Conservation (phyloP, 768 basidiomycete species). For the Clavaria fumosa region DNA sequence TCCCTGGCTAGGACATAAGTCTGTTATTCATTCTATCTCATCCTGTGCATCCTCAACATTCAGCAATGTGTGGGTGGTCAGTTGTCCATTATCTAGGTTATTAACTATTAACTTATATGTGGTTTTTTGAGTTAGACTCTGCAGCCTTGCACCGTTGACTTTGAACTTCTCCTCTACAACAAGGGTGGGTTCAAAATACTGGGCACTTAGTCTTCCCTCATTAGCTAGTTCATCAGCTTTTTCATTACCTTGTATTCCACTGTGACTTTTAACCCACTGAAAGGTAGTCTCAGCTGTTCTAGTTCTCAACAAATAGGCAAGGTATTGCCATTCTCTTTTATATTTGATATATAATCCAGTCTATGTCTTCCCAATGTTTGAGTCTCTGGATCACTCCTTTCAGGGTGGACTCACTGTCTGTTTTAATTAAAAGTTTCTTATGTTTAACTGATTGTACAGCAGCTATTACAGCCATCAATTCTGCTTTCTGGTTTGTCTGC, state of each 20-base stretch:
- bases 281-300: constrained; percentile 2
- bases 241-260: constrained; percentile 6
- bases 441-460: not conserved
- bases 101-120: not conserved
- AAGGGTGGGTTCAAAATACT: not conserved
- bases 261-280: constrained; percentile 4
- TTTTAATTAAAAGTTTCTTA: constrained; percentile 2
- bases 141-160: constrained; percentile 1
- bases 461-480: not conserved
- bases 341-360: constrained; percentile 3
- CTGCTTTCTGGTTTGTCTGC: not conserved
- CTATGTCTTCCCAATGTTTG: constrained; percentile 4
- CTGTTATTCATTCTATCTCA: constrained; percentile 7
- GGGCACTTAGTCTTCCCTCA: not conserved
- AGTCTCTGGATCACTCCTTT: constrained; percentile 2
- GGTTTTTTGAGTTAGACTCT: not conserved
- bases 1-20: not conserved
- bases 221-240: constrained; percentile 1
- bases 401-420: constrained; percentile 2
- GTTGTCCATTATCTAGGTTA: not conserved
- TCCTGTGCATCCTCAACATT: too few relatives aligned
- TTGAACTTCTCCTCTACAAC: constrained; percentile 2
- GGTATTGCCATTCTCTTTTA: constrained; percentile 5
- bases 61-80: too few relatives aligned
- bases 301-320: not conserved